A percentile compares a stretch with the other conserved stretches of the same genome.
phyloP scores from a whole-genome alignment of 1,139 yeast species.

The Nakaseomyces sp. region DNA sequence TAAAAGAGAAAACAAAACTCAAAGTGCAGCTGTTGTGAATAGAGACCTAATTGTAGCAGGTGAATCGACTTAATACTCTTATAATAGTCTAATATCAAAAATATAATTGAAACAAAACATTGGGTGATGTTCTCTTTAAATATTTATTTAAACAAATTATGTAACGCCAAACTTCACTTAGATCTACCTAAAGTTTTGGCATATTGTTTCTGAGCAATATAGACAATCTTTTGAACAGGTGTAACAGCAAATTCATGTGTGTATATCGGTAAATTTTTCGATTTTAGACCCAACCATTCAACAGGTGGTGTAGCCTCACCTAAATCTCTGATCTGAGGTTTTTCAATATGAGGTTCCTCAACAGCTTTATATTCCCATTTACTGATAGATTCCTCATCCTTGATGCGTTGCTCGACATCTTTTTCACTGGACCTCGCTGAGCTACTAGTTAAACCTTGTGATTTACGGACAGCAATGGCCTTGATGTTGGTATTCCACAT shows the following conservation, averaged over 20 bases:
- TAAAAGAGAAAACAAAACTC: conserved; percentile 85
- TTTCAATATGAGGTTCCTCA: conserved; percentile 72
- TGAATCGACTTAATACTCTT: background rate
- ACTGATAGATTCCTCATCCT: conserved; percentile 53
- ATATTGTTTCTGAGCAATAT: conserved; percentile 44
- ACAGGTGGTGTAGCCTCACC: conserved; percentile 97
- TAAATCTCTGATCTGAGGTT: conserved; percentile 80
- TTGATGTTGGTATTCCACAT: conserved; percentile 78
- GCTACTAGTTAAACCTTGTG: conserved; percentile 25
- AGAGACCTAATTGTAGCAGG: conserved; percentile 34
- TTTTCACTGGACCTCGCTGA: conserved; percentile 30
- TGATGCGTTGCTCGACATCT: conserved; percentile 47
- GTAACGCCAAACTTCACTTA: conserved; percentile 10
- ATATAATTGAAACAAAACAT: too few relatives aligned
- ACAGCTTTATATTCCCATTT: conserved; percentile 56
- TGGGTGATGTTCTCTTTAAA: too few relatives aligned
- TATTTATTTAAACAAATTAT: too few relatives aligned
- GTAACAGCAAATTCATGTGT: conserved; percentile 76
- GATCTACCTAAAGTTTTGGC: conserved; percentile 33
- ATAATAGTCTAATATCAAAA: too few relatives aligned
- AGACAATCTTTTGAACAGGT: conserved; percentile 62
- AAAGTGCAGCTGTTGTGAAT: conserved; percentile 69
- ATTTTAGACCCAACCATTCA: conserved; percentile 94
- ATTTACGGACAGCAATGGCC: conserved; percentile 43
- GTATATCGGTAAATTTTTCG: conserved; percentile 74